Evolutionary conservation across 495 filamentous ascomycete species (phyloP), one percentile per base, ranked within the genome.

Genomic region (Hypoxylon fragiforme): DNA sequence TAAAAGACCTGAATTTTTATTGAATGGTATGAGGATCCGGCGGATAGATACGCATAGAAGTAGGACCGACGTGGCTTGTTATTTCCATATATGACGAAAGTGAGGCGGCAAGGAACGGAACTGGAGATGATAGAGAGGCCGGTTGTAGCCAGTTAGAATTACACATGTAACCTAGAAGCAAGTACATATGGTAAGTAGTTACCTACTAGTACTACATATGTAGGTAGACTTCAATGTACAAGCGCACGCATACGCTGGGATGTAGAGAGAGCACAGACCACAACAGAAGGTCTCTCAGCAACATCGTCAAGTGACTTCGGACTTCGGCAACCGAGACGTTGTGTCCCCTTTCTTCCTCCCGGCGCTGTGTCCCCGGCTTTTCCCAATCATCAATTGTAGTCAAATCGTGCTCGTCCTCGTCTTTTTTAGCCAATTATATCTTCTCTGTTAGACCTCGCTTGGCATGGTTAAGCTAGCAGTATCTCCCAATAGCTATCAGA

Each of bases 71-170:
- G 46, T 57, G 59, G 52, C 54, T 58, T 57, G 43, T 38, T 22
- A 37, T 42, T 21, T 9, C 19, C 34, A 37, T 7, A 48, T 58
- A 39, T 44, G 41, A 44, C 40, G 31, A 49, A 51, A 46, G 57
- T 50, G 47, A 63, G 50, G 50, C 60, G 56, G 48, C 57, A 61
- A 64, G 38, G 40, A 35, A 46, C 61, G 48, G 48, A 31, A 61
- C 32, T 58, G 44, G 42, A 49, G 54, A 57, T 54, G 48, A 57
- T 60, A 57, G 60, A 54, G 60, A 66, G 60, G 57, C 64, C 64
- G 64, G 54, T 56, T 48, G 44, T 64, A 64, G 38, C 64, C 64
- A 55, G 42, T 47, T 35, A 53, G 22, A 22, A 35, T 16, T 9
- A n/a, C 13, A 34, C 31, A 34, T 30, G 26, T 5, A 11, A 30